Evolutionary conservation across 257 asterid genomes (phyloP).

Genomic region (Gentiana straminea): DNA sequence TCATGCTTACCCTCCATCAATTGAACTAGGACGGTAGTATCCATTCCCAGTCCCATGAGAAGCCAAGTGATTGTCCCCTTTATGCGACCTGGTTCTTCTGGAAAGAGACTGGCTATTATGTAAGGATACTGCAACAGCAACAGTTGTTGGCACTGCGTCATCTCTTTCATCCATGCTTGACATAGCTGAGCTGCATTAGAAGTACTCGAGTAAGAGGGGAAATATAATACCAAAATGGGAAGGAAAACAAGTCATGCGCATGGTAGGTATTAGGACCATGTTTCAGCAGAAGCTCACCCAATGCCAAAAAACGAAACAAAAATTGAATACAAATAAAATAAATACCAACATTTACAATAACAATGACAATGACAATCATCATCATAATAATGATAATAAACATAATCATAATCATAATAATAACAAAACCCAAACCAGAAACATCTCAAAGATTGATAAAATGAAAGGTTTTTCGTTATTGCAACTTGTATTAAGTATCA

Average conservation of each 20-base stretch:
- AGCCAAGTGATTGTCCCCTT: constrained; percentile 57
- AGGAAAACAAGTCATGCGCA: too few species aligned
- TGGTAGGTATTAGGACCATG: background rate
- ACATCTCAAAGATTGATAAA: too few species aligned
- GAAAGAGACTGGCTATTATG: constrained; percentile 67
- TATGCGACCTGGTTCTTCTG: constrained; percentile 81
- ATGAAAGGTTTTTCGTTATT: too few species aligned
- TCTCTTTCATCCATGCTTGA: constrained; percentile 57
- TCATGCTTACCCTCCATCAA: constrained; percentile 74
- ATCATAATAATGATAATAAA: too few species aligned
- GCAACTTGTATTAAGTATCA: too few species aligned
- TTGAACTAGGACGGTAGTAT: constrained; percentile 45
- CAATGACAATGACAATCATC: too few species aligned
- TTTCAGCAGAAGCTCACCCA: too few species aligned
- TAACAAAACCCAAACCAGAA: too few species aligned
- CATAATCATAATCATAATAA: too few species aligned
- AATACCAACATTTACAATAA: too few species aligned
- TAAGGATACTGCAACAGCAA: constrained; percentile 45
- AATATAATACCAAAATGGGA: background rate
- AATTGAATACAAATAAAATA: too few species aligned
- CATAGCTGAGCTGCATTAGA: constrained; percentile 60
- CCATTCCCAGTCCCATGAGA: constrained; percentile 56
- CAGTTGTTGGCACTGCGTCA: constrained; percentile 61
- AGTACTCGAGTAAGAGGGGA: background rate
- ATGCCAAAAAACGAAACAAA: too few species aligned